A percentile compares a stretch with the other conserved stretches of the same genome.
Evolutionary conservation across 352 stramenopile genomes (phyloP).

Genomic region (Globisporangium barbulae): DNA sequence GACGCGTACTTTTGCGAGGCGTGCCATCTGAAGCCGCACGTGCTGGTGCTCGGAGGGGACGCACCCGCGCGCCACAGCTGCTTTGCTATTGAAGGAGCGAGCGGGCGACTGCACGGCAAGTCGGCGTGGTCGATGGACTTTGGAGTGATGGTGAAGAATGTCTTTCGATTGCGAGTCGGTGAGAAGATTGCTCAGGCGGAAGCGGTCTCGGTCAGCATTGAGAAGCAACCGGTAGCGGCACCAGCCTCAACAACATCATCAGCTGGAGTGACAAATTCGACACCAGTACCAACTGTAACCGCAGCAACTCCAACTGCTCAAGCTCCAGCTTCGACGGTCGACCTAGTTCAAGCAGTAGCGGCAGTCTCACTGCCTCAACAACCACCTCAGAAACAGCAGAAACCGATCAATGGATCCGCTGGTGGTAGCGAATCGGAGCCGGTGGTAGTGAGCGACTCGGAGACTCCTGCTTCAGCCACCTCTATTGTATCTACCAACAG

Average conservation of each 20-base stretch:
- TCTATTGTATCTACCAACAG: background rate
- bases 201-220: background rate
- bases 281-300: background rate
- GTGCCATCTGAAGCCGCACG: constrained; percentile 53
- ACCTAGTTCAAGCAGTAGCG: background rate
- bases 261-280: background rate
- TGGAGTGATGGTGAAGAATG: constrained; percentile 23
- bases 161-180: constrained; percentile 27
- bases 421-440: background rate
- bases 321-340: background rate
- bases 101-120: constrained; percentile 44
- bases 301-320: no score
- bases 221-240: background rate
- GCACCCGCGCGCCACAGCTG: constrained; percentile 36
- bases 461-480: background rate
- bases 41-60: constrained; percentile 34
- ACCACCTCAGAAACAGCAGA: background rate
- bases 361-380: background rate
- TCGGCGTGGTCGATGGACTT: constrained; percentile 42
- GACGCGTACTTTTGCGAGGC: constrained; percentile 58
- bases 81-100: constrained; percentile 53
- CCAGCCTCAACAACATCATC: background rate
- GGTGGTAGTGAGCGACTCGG: background rate
- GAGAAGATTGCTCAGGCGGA: constrained; percentile 21
- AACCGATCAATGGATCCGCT: background rate